Conservation (phyloP, 1,284 basidiomycete species). For the Puccinia coronata region DNA sequence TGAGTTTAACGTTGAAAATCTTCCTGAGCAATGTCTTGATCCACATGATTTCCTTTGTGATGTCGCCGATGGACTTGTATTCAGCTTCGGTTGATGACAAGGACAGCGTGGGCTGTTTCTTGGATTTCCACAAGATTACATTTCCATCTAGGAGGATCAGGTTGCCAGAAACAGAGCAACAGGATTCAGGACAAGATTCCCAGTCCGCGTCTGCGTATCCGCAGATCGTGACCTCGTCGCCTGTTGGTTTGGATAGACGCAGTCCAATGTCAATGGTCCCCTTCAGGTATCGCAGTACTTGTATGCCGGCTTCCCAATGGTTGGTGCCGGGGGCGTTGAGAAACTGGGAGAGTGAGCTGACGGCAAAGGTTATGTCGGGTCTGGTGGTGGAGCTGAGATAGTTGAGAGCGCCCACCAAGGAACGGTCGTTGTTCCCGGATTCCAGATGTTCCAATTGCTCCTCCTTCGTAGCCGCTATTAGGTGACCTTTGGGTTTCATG, state of each 20-base stretch:
- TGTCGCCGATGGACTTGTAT: conserved; percentile 64
- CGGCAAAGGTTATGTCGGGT: neutral
- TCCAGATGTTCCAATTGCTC: too few species aligned
- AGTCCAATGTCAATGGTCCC: conserved; percentile 57
- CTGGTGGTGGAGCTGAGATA: neutral
- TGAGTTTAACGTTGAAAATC: conserved; percentile 11
- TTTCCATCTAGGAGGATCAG: conserved; percentile 57
- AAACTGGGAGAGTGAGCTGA: neutral
- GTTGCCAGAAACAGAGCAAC: conserved; percentile 60
- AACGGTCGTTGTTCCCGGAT: neutral
- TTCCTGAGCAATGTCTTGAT: conserved; percentile 37
- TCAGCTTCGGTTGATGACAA: conserved; percentile 61
- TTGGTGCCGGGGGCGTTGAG: neutral
- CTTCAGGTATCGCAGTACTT: neutral
- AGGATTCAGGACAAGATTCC: conserved; percentile 57
- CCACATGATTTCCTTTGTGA: conserved; percentile 57
- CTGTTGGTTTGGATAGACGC: conserved; percentile 53
- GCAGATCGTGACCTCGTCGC: conserved; percentile 51
- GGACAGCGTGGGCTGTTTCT: conserved; percentile 59
- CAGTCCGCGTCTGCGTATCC: conserved; percentile 62
- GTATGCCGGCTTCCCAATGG: neutral
- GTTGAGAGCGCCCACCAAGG: neutral
- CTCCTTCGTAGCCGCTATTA: too few species aligned
- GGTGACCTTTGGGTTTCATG: neutral
- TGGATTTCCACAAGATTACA: conserved; percentile 60